phyloP scores from a whole-genome alignment of 768 basidiomycete species.

The Naematelia aurantialba region DNA sequence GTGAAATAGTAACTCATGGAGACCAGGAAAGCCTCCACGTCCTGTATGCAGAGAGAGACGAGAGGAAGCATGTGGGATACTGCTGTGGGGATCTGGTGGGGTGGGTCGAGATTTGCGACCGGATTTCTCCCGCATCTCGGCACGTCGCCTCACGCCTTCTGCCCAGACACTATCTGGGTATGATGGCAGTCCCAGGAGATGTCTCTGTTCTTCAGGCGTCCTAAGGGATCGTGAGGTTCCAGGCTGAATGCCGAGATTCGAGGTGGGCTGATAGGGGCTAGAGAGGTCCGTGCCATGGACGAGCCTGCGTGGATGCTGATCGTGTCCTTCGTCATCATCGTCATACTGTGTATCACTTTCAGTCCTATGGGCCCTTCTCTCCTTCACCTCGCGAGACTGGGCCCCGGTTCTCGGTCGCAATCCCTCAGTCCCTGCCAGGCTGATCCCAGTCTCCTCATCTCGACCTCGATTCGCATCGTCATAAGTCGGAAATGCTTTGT shows the following conservation, averaged over 20 bases:
- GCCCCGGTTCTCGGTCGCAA: too few relatives aligned
- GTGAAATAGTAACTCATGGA: neutral
- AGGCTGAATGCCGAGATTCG: neutral
- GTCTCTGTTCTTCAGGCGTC: neutral
- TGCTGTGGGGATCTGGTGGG: slow-evolving; percentile 2
- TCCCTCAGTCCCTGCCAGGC: too few relatives aligned
- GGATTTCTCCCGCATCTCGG: neutral
- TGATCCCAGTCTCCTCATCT: neutral
- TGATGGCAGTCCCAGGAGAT: neutral
- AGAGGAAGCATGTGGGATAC: slow-evolving; percentile 7
- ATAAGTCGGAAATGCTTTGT: neutral
- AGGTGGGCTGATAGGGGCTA: too few relatives aligned
- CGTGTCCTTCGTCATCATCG: too few relatives aligned
- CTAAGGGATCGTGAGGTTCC: neutral
- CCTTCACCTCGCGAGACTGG: too few relatives aligned
- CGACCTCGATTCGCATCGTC: neutral
- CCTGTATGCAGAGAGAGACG: slow-evolving; percentile 1
- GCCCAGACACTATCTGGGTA: neutral
- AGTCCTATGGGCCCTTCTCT: neutral
- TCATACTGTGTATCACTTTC: neutral
- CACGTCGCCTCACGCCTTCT: neutral
- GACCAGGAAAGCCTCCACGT: slow-evolving; percentile 17
- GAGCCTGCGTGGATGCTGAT: too few relatives aligned
- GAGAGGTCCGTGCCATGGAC: too few relatives aligned
- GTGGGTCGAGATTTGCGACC: slow-evolving; percentile 1